Percentiles rank a stretch among this genome's conserved stretches.
Evolutionary conservation across 2,329 filamentous ascomycete species (phyloP).

Genomic region (Talaromyces rugulosus): DNA sequence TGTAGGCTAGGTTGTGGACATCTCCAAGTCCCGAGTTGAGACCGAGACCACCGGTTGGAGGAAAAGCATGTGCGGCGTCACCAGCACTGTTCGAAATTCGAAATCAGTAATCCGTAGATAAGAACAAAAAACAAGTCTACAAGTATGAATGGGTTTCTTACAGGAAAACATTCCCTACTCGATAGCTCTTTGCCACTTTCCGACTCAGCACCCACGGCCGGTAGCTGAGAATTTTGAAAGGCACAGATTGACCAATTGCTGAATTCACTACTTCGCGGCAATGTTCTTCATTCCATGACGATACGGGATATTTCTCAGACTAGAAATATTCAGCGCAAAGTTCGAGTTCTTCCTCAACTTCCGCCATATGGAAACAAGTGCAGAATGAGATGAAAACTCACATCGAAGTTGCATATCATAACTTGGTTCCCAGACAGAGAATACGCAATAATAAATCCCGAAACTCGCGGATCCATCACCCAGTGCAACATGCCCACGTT

Average conservation of each 20-base stretch:
- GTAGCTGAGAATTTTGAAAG: constrained; percentile 38
- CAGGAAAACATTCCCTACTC: constrained; percentile 34
- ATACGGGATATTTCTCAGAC: constrained; percentile 31
- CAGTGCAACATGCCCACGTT: constrained; percentile 44
- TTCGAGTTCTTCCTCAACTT: no score
- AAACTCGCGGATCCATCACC: constrained; percentile 41
- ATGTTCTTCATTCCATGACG: constrained; percentile 32
- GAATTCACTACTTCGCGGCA: constrained; percentile 29
- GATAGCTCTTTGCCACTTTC: constrained; percentile 38
- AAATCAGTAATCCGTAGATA: no score
- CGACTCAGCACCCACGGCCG: constrained; percentile 41
- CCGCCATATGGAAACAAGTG: neutral
- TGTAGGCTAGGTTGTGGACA: constrained; percentile 46
- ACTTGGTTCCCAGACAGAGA: constrained; percentile 41
- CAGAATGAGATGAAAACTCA: constrained; percentile 15
- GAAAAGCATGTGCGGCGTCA: constrained; percentile 54
- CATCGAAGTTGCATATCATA: constrained; percentile 43
- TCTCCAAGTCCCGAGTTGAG: constrained; percentile 53
- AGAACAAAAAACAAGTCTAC: no score
- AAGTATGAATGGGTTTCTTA: constrained; percentile 15
- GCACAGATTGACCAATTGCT: constrained; percentile 22
- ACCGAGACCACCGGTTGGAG: constrained; percentile 50
- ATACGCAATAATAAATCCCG: constrained; percentile 45
- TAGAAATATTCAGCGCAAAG: constrained; percentile 6
- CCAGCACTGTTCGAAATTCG: constrained; percentile 34